These are phyloP conservation scores for Tremellales sp. DNA, from an alignment of 1,284 basidiomycete species.

Conservation along the genomic window DNA sequence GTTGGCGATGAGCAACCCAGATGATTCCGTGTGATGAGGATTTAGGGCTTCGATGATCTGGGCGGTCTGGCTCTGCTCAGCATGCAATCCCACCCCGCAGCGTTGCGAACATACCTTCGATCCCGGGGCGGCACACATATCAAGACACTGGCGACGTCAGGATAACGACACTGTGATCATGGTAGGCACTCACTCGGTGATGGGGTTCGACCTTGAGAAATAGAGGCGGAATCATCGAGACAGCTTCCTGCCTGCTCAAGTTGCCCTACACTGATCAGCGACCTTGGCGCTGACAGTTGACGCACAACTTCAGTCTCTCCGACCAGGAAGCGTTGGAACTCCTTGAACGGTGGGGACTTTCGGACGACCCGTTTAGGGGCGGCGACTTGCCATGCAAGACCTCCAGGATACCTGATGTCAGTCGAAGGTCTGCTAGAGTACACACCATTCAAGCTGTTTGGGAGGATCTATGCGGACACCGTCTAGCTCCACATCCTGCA, in stretches of 20 bases:
- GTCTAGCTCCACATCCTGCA: slow-evolving; percentile 74
- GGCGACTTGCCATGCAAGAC: slow-evolving; percentile 92
- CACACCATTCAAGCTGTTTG: slow-evolving; percentile 74
- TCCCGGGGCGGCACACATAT: slow-evolving; percentile 99
- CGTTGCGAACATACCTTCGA: slow-evolving; percentile 64
- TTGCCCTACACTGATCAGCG: slow-evolving; percentile 65
- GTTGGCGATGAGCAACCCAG: slow-evolving; percentile 49
- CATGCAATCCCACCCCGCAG: neutral
- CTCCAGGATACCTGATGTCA: slow-evolving; percentile 75
- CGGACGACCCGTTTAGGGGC: slow-evolving; percentile 85
- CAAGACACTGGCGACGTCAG: slow-evolving; percentile 64
- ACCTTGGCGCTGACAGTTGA: slow-evolving; percentile 10
- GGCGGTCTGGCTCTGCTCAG: slow-evolving; percentile 26
- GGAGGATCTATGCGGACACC: slow-evolving; percentile 65
- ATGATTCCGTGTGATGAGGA: slow-evolving; percentile 42
- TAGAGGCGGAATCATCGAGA: slow-evolving; percentile 96
- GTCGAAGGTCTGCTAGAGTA: slow-evolving; percentile 5
- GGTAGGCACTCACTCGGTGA: slow-evolving; percentile 59
- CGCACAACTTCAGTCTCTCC: slow-evolving; percentile 94
- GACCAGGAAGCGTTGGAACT: slow-evolving; percentile 93
- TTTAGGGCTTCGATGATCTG: slow-evolving; percentile 50
- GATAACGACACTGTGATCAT: neutral
- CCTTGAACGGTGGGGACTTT: slow-evolving; percentile 89
- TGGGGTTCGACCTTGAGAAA: slow-evolving; percentile 91
- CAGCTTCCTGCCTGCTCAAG: slow-evolving; percentile 92